These are phyloP conservation scores for Exophiala lecanii-corni DNA, from an alignment of 2,329 filamentous ascomycete species.

Conservation along the genomic window DNA sequence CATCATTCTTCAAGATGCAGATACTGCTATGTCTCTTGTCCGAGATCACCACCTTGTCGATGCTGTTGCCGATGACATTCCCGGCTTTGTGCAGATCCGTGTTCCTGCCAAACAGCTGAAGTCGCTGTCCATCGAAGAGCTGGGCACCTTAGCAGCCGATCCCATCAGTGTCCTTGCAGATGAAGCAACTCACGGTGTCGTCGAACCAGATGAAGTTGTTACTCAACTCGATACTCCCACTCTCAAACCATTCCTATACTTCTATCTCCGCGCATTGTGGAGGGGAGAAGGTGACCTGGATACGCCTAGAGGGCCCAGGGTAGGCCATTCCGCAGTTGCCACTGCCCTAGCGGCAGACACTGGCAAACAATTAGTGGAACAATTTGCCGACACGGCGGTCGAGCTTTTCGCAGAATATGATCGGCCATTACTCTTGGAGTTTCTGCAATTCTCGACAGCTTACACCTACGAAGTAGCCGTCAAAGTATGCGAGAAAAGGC, in stretches of 20 bases:
- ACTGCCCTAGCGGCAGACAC: slow-evolving; percentile 50
- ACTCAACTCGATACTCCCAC: slow-evolving; percentile 66
- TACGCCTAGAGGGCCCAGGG: slow-evolving; percentile 36
- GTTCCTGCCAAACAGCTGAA: slow-evolving; percentile 67
- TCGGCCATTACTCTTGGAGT: slow-evolving; percentile 74
- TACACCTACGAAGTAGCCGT: slow-evolving; percentile 76
- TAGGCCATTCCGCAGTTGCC: slow-evolving; percentile 27
- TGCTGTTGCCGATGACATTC: slow-evolving; percentile 82
- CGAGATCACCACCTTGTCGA: slow-evolving; percentile 85
- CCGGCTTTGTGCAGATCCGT: slow-evolving; percentile 80
- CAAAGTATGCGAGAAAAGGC: slow-evolving; percentile 70
- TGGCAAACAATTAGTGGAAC: slow-evolving; percentile 69
- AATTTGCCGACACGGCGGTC: slow-evolving; percentile 81
- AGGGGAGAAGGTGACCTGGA: slow-evolving; percentile 53
- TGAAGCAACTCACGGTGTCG: slow-evolving; percentile 83
- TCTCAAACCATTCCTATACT: slow-evolving; percentile 74
- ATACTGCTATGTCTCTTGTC: slow-evolving; percentile 81
- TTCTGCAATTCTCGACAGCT: slow-evolving; percentile 75
- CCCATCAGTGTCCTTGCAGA: slow-evolving; percentile 82
- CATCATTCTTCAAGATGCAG: slow-evolving; percentile 85
- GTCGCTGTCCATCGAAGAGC: slow-evolving; percentile 61
- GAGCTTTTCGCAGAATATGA: slow-evolving; percentile 83
- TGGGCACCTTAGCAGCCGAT: slow-evolving; percentile 76
- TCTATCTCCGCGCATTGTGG: slow-evolving; percentile 88
- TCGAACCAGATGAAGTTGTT: slow-evolving; percentile 72